These are phyloP conservation scores for Protostelium mycophagum DNA, from an alignment of 78 protist species.

Conservation along the genomic window DNA sequence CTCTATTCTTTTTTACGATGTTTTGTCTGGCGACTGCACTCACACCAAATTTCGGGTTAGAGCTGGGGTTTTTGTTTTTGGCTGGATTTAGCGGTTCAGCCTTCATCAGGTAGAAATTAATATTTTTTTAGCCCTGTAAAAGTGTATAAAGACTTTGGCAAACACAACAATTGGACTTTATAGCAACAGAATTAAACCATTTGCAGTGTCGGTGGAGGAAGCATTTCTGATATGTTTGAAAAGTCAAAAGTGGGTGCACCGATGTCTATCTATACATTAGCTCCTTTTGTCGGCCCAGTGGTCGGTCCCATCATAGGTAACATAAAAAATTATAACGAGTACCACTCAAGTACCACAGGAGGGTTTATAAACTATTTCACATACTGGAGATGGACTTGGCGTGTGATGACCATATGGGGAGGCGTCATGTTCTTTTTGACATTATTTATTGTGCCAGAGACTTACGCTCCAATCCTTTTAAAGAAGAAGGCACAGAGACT, in stretches of 20 bases:
- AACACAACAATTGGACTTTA: not conserved
- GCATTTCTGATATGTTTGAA: not conserved
- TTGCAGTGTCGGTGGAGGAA: not conserved
- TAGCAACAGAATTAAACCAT: not conserved
- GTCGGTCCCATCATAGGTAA: not conserved
- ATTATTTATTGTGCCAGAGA: not conserved
- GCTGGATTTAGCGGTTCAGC: not conserved
- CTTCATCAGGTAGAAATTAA: not conserved
- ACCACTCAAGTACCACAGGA: not conserved
- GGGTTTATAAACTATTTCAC: not conserved
- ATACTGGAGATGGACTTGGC: not conserved
- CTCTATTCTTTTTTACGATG: not conserved
- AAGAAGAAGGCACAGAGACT: not conserved
- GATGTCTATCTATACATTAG: not conserved
- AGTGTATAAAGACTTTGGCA: too few relatives aligned
- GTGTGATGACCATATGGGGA: not conserved
- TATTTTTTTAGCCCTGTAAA: too few relatives aligned
- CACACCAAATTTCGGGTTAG: not conserved
- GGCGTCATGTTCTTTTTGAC: not conserved
- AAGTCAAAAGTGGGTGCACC: not conserved
- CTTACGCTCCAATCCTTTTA: not conserved
- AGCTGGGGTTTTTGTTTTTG: not conserved
- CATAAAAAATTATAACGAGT: not conserved
- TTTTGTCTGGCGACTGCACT: not conserved
- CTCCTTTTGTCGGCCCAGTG: not conserved